Percentiles rank a stretch among this genome's conserved stretches.
These are phyloP conservation scores for Saccharomycopsis babjevae DNA, from an alignment of 805 yeast species.

Conservation along the genomic window DNA sequence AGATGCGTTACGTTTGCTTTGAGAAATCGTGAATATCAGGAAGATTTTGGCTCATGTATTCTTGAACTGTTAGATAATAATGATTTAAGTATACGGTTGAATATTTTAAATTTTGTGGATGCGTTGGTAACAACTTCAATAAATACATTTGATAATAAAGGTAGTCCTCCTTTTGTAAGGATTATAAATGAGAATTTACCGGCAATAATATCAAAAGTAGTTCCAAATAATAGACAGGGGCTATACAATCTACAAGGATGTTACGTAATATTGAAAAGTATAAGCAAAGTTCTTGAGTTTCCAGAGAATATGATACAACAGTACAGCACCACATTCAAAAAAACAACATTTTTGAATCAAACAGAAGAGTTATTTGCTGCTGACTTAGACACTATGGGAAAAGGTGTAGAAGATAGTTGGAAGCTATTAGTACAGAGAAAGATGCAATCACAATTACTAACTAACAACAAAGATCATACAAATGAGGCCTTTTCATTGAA, in stretches of 20 bases:
- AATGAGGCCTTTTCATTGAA: background rate
- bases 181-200: conserved; percentile 28
- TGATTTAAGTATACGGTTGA: conserved; percentile 53
- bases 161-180: conserved; percentile 20
- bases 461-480: background rate
- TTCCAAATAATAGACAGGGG: conserved; percentile 24
- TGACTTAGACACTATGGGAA: background rate
- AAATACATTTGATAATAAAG: conserved; percentile 4
- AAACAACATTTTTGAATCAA: background rate
- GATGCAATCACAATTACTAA: background rate
- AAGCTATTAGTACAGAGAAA: conserved; percentile 9
- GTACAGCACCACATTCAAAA: background rate
- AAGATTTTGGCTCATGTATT: conserved; percentile 59
- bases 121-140: conserved; percentile 37
- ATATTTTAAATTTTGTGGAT: conserved; percentile 61
- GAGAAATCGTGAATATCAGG: conserved; percentile 47
- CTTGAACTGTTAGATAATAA: conserved; percentile 44
- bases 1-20: conserved; percentile 48
- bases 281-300: conserved; percentile 5
- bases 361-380: background rate
- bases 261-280: conserved; percentile 1
- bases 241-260: conserved; percentile 10
- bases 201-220: conserved; percentile 26
- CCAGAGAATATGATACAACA: background rate
- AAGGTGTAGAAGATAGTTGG: conserved; percentile 4